These are phyloP conservation scores for Melastoma candidum DNA, from an alignment of 441 rosid species.

Conservation along the genomic window DNA sequence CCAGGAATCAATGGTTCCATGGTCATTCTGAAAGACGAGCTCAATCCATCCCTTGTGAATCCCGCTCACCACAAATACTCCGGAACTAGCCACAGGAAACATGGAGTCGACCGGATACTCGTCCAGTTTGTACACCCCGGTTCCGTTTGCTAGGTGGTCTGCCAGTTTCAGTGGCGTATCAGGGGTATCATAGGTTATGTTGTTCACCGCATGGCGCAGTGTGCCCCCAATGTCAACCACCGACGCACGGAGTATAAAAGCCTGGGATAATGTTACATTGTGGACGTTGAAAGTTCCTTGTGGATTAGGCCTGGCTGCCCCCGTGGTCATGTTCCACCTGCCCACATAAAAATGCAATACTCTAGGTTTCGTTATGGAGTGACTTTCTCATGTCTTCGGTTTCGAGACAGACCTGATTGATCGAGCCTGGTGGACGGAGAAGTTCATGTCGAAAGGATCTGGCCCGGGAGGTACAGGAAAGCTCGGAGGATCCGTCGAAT, in stretches of 20 bases:
- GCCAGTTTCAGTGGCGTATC: slow-evolving; percentile 56
- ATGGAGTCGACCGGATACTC: slow-evolving; percentile 27
- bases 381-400: neutral
- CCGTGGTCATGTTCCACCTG: slow-evolving; percentile 60
- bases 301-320: slow-evolving; percentile 78
- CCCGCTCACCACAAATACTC: slow-evolving; percentile 37
- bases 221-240: slow-evolving; percentile 13
- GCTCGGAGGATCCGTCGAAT: slow-evolving; percentile 18
- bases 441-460: slow-evolving; percentile 34
- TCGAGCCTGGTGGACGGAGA: slow-evolving; percentile 41
- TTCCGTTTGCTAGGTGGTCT: slow-evolving; percentile 31
- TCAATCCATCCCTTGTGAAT: slow-evolving; percentile 56
- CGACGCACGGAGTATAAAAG: slow-evolving; percentile 38
- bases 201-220: slow-evolving; percentile 38
- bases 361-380: too few species aligned
- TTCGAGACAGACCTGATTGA: slow-evolving; percentile 34
- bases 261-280: slow-evolving; percentile 40
- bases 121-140: slow-evolving; percentile 34
- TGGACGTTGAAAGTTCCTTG: slow-evolving; percentile 74
- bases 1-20: slow-evolving; percentile 30
- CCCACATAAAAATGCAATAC: neutral
- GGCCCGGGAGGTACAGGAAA: slow-evolving; percentile 37
- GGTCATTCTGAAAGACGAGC: slow-evolving; percentile 40
- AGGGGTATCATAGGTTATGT: slow-evolving; percentile 38
- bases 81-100: slow-evolving; percentile 14